Evolutionary conservation across 2,329 filamentous ascomycete species (phyloP), one percentile per base, ranked within the genome.

Genomic region (Pseudogymnoascus sp.): DNA sequence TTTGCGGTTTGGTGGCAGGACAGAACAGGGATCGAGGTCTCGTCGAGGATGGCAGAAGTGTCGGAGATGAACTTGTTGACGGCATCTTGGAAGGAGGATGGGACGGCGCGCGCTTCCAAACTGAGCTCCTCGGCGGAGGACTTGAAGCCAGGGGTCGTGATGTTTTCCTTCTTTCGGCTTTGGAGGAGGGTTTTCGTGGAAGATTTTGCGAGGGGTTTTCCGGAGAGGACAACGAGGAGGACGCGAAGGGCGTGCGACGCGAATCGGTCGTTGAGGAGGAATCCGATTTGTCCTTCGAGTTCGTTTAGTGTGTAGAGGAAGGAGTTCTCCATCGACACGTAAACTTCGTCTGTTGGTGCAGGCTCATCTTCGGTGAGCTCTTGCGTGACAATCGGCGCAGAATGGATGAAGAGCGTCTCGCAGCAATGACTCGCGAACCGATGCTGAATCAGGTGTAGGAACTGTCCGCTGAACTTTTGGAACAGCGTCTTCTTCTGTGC

Each of bases 391-490:
- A 89, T 78, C 0, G 90, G 88, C 0, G 93, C 93, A 1, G 90
- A 89, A 67, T 90, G 86, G 59, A 93, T 80, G 75, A 99, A 97
- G 33, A 99, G 82, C 26, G 91, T 91, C 77, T 99, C 95, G 74
- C 93, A 97, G 77, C 93, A 97, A 78, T 99, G 95, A 65, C 93
- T 96, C 4, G 95, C 95, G 72, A 99, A 99, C 17, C 95, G 89
- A 77, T 99, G 95, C 74, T 96, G 93, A 61, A 97, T 87, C 29
- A 99, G 83, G 70, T 93, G 88, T 64, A 93, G 79, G 76, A 97
- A 96, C 76, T 97, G 90, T 35, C 89, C 88, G 19, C 82, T 87
- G 74, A 97, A 97, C 50, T 89, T 91, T 67, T 85, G 84, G 74
- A 97, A 97, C 19, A 99, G 77, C 59, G 82, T 82, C 80, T 96